Conservation (phyloP, 2,329 filamentous ascomycete genomes). For the Nannizziopsis barbatae region DNA sequence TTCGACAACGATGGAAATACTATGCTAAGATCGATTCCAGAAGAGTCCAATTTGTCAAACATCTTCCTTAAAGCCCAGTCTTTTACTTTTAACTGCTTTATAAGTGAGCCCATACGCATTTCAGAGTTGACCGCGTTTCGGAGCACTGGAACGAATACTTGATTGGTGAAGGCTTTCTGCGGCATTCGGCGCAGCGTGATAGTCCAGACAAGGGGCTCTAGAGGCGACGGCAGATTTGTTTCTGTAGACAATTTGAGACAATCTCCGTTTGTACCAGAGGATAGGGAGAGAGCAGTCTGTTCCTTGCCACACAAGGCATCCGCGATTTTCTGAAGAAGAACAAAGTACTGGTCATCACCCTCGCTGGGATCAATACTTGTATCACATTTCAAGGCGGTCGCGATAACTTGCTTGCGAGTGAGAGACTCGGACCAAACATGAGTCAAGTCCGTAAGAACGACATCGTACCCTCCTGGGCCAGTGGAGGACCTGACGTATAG, state of each 20-base stretch:
- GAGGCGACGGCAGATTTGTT: conserved; percentile 42
- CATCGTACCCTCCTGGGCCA: conserved; percentile 35
- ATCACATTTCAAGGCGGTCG: conserved; percentile 38
- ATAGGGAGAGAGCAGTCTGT: conserved; percentile 25
- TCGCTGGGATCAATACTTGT: conserved; percentile 52
- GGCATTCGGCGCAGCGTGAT: conserved; percentile 36
- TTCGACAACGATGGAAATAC: conserved; percentile 47
- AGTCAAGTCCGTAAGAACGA: conserved; percentile 49
- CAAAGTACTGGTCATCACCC: conserved; percentile 43
- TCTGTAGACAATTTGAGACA: conserved; percentile 38
- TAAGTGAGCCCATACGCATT: conserved; percentile 38
- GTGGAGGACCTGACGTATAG: conserved; percentile 32
- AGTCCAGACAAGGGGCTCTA: conserved; percentile 44
- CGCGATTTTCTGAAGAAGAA: conserved; percentile 46
- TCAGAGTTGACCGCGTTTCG: conserved; percentile 39
- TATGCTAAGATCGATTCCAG: conserved; percentile 44
- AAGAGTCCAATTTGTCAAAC: conserved; percentile 47
- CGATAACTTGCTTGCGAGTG: conserved; percentile 36
- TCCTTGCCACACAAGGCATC: conserved; percentile 34
- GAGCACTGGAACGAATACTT: conserved; percentile 45
- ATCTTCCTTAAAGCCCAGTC: conserved; percentile 49
- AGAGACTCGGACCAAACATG: conserved; percentile 47
- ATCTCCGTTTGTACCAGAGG: conserved; percentile 21
- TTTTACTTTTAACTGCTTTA: conserved; percentile 44
- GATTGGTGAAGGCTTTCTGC: conserved; percentile 34